These are phyloP conservation scores for Alternaria brassicicola DNA, from an alignment of 2,329 filamentous ascomycete species.

Conservation along the genomic window DNA sequence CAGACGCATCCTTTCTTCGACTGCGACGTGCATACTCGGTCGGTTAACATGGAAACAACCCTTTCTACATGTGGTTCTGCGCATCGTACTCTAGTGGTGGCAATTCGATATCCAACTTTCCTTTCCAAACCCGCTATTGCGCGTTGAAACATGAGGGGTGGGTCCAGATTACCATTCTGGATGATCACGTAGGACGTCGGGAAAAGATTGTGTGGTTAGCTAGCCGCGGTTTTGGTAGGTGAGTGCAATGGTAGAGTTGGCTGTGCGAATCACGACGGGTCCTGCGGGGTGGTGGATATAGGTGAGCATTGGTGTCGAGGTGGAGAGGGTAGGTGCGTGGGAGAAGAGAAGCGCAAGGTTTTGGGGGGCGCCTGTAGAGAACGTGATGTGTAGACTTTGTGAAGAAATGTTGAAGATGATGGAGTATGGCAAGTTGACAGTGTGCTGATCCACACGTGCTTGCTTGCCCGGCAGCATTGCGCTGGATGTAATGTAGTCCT, in stretches of 20 bases:
- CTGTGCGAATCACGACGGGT: constrained; percentile 7
- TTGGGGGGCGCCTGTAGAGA: too few species aligned
- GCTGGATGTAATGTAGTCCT: background rate
- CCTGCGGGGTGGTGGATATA: constrained; percentile 12
- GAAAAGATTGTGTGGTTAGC: constrained; percentile 6
- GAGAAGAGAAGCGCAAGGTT: background rate
- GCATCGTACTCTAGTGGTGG: background rate
- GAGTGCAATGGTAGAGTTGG: constrained; percentile 2
- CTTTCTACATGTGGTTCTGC: background rate
- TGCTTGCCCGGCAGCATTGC: background rate
- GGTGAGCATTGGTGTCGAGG: constrained; percentile 7
- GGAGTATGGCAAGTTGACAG: too few species aligned
- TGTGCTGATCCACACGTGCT: background rate
- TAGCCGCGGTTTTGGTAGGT: constrained; percentile 5
- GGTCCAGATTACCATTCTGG: constrained; percentile 1
- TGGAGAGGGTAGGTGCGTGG: background rate
- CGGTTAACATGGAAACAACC: background rate
- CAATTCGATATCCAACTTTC: background rate
- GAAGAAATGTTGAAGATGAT: background rate
- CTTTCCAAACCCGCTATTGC: background rate
- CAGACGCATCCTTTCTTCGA: background rate
- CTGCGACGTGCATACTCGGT: too few species aligned
- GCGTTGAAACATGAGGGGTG: background rate
- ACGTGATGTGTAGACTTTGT: background rate
- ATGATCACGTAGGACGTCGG: background rate